Base-by-base conservation (phyloP, 2,329 filamentous ascomycete species). In the Blastomyces gilchristii region DNA sequence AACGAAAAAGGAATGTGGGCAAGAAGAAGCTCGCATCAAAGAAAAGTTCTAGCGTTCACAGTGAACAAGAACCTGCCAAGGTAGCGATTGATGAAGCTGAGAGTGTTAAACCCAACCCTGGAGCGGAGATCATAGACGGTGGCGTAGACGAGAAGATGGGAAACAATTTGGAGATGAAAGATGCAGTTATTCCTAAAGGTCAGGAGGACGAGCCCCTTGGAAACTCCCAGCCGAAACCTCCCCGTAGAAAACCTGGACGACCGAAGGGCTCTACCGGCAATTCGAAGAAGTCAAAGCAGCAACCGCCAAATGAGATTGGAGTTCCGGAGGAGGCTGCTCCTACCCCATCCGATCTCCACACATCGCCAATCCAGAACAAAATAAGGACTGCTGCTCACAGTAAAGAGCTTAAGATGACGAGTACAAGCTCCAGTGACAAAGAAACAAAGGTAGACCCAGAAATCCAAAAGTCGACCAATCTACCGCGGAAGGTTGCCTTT, bases 1-100 rank as follows among this genome's bases (percentile, higher is more conserved):
- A 70, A 45, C n/a, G 62, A 41, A 58, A 64, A 22, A 71, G 63
- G 31, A 65, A 61, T 16, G 41, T 41, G 45, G n/a, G 53, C n/a
- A 67, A 65, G 18, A 61, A 63, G n/a, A 67, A 67, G 58, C 58
- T 54, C 9, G 22, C 63, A 25, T 41, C 63, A 12, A 66, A 65
- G 62, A 67, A 65, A 41, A 64, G 60, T 25, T 61, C 59, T 5
- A 31, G 47, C 5, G 64, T 34, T 59, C 39, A 22, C 11, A n/a
- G 14, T 6, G 54, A 62, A 22, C 34, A 58, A 49, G 53, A 34
- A 14, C 18, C 43, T 41, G 28, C 34, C 37, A 57, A 7, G 16
- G 16, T 50, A 31, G 25, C 64, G 25, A 41, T 63, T n/a, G 58
- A 65, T 18, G 43, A 59, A 59, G 28, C 31, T 37, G 31, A 37